Percentiles rank a stretch among this genome's conserved stretches.
Conservation (phyloP, 169 alveolate genomes). For the Pseudocohnilembus persalinus region DNA sequence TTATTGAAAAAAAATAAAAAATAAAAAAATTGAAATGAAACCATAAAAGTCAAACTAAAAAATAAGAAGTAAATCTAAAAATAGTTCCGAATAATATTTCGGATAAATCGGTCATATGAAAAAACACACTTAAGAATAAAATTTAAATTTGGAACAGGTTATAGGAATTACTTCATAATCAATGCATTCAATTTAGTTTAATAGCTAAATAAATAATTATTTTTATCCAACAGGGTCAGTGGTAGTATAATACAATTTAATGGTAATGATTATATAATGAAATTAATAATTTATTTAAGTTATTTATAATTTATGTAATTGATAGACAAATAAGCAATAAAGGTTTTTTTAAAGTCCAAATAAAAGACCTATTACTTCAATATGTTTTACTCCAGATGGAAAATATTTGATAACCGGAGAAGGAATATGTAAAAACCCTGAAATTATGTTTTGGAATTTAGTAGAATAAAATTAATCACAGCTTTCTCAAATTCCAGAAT, state of each 20-base stretch:
- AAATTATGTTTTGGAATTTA: constrained; percentile 57
- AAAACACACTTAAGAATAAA: background rate
- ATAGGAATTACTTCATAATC: background rate
- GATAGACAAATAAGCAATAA: background rate
- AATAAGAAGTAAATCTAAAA: no score
- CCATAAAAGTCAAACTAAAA: no score
- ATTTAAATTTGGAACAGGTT: background rate
- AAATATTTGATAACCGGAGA: constrained; percentile 80
- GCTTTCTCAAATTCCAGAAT: constrained; percentile 14
- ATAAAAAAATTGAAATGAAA: no score
- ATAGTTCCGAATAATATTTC: no score
- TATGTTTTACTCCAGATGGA: constrained; percentile 63
- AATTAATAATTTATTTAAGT: no score
- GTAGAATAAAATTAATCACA: background rate
- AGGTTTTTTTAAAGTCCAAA: constrained; percentile 43
- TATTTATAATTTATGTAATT: no score
- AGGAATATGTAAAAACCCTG: constrained; percentile 76
- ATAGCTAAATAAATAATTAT: no score
- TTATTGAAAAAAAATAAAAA: no score
- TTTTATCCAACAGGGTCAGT: background rate
- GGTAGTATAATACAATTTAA: background rate
- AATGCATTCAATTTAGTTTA: background rate
- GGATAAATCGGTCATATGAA: background rate
- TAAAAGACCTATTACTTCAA: constrained; percentile 61
- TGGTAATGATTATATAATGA: background rate